Base-by-base conservation (phyloP, 352 stramenopile species). In the Phytophthora parvispora region DNA sequence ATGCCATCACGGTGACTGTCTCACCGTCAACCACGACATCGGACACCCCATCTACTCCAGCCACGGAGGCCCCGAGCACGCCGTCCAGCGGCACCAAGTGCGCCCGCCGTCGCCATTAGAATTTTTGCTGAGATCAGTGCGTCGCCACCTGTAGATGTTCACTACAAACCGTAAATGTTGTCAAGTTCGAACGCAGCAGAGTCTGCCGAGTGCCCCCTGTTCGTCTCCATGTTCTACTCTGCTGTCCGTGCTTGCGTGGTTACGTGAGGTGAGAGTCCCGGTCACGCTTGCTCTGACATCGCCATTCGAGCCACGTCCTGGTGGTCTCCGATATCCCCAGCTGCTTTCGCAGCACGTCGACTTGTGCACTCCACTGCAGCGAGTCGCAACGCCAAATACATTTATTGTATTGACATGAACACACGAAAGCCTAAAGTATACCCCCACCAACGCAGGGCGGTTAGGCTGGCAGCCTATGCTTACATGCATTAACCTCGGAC, bases 41-140 rank as follows among this genome's bases (percentile, higher is more conserved):
- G 0, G 47, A 68, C 1, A 40, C 57, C 6, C 43, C 60, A 0
- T 27, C 38, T n/a, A 59, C 66, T 10, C 49, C 52, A 0, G 20
- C 40, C 18, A 64, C 65, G 4, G 48, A 67, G 18, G 43, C 71
- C 6, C 55, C 65, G 1, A 60, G 52, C 54, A 68, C 64, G 10
- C 49, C 66, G 7, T 48, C 57, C 5, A 45, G 38, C 38, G 38
- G 38, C 32, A 69, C 56, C 50, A 75, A 76, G 54, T 79, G 72
- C 54, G 36, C 47, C 32, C 66, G 71, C 34, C 72, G 54, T 32
- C 67, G 72, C 20, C 36, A 74, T 8, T 76, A 76, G 32, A 60
- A n/a, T 34, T 43, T 51, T 50, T 52, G 16, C 22, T 50, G 24
- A 20, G 25, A 45, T 45, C 16, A 42, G 43, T 52, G 49, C 13